Conservation (phyloP, 2,329 filamentous ascomycete genomes). For the Cryphonectria carpinicola region DNA sequence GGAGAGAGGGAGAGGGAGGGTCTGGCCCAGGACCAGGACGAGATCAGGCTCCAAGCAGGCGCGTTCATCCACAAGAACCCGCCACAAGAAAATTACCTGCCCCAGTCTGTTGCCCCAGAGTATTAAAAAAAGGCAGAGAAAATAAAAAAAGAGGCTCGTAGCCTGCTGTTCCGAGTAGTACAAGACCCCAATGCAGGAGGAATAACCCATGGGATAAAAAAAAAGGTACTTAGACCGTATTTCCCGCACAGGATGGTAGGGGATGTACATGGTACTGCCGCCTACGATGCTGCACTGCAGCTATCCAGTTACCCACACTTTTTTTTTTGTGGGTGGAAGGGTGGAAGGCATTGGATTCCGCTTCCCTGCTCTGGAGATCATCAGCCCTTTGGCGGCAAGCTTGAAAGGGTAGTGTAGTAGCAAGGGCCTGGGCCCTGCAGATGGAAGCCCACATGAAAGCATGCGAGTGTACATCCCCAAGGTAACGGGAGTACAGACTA, state of each 20-base stretch:
- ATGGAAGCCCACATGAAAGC: constrained; percentile 20
- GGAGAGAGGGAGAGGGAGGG: not conserved
- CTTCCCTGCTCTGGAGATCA: constrained; percentile 25
- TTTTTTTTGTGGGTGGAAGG: constrained; percentile 12
- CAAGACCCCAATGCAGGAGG: not conserved
- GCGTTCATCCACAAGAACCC: too few relatives aligned
- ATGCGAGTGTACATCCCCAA: constrained; percentile 14
- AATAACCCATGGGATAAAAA: too few relatives aligned
- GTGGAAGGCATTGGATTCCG: constrained; percentile 24
- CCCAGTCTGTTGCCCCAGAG: too few relatives aligned
- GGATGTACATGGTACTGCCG: constrained; percentile 17
- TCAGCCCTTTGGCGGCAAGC: constrained; percentile 27
- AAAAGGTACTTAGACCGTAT: constrained; percentile 24
- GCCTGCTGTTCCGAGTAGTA: not conserved
- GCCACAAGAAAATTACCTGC: not conserved
- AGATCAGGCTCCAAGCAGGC: too few relatives aligned
- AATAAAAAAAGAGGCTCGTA: not conserved
- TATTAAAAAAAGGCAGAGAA: too few relatives aligned
- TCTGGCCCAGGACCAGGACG: not conserved
- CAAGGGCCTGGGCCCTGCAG: constrained; percentile 27
- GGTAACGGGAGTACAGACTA: constrained; percentile 16
- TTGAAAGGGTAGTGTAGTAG: constrained; percentile 4
- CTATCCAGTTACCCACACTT: constrained; percentile 26
- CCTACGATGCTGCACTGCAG: constrained; percentile 28
- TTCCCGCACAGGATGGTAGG: constrained; percentile 30